Conservation (phyloP, 2,329 filamentous ascomycete genomes). For the Trichothecium roseum region DNA sequence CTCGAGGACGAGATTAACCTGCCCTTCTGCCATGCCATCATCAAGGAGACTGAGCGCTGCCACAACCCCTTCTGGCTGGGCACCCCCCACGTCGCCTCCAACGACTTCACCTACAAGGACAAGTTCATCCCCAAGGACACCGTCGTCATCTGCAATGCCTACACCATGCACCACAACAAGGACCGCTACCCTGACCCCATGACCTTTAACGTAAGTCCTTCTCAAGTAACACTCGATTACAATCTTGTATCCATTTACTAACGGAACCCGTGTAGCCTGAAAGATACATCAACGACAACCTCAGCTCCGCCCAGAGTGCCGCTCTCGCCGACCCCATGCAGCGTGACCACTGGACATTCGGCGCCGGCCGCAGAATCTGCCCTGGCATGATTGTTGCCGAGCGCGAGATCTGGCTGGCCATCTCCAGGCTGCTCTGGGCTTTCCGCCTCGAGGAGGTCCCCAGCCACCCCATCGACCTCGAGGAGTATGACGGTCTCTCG, state of each 20-base stretch:
- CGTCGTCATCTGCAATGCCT: conserved; percentile 29
- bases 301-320: conserved; percentile 17
- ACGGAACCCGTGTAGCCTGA: too few species aligned
- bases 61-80: conserved; percentile 26
- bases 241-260: too few species aligned
- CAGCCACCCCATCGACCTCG: too few species aligned
- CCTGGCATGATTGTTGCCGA: conserved; percentile 46
- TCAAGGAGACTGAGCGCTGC: conserved; percentile 37
- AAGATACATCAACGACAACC: conserved; percentile 16
- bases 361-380: conserved; percentile 45
- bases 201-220: too few species aligned
- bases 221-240: too few species aligned
- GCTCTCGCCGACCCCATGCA: conserved; percentile 22
- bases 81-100: conserved; percentile 24
- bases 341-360: conserved; percentile 43
- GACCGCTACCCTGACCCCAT: too few species aligned
- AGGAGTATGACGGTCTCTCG: too few species aligned
- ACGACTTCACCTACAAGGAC: conserved; percentile 26
- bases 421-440: conserved; percentile 37
- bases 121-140: conserved; percentile 31
- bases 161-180: too few species aligned
- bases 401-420: conserved; percentile 33
- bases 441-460: conserved; percentile 27
- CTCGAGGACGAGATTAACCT: conserved; percentile 27
- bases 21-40: conserved; percentile 32